These are phyloP conservation scores for Staphylotrichum tortipilum DNA, from an alignment of 495 filamentous ascomycete genomes.

Conservation along the genomic window DNA sequence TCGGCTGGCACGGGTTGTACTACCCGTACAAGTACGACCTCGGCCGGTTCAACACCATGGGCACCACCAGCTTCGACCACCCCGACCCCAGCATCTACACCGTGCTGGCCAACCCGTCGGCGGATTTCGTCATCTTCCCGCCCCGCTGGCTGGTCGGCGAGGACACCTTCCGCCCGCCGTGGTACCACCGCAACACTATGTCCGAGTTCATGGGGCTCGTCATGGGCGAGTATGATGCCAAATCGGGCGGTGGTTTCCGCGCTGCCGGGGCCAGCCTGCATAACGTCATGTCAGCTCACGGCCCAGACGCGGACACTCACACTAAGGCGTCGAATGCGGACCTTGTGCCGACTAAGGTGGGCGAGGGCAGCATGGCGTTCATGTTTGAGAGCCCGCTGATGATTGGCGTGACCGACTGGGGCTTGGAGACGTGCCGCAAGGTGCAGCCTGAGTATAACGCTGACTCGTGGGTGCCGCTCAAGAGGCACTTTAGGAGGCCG, in stretches of 20 bases:
- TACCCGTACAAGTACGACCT: conserved; percentile 87
- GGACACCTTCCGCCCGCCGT: conserved; percentile 74
- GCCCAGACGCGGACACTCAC: conserved; percentile 54
- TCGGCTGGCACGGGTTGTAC: conserved; percentile 74
- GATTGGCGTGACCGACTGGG: conserved; percentile 91
- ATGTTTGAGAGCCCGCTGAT: conserved; percentile 69
- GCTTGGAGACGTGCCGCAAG: conserved; percentile 71
- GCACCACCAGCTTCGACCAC: conserved; percentile 66
- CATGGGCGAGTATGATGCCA: conserved; percentile 52
- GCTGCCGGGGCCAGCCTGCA: conserved; percentile 50
- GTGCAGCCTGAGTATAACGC: conserved; percentile 63
- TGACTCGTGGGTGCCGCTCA: too few species aligned
- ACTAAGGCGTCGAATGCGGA: conserved; percentile 52
- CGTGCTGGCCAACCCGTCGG: conserved; percentile 69
- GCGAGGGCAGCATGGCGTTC: conserved; percentile 52
- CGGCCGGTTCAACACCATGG: conserved; percentile 68
- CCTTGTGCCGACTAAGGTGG: conserved; percentile 46
- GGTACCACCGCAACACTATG: conserved; percentile 81
- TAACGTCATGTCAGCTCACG: conserved; percentile 52
- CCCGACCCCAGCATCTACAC: conserved; percentile 78
- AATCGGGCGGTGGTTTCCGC: conserved; percentile 49
- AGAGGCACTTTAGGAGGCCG: too few species aligned
- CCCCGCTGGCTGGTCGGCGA: conserved; percentile 73
- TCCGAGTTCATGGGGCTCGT: conserved; percentile 76
- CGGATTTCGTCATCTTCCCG: conserved; percentile 78